Conservation (phyloP, 495 filamentous ascomycete genomes). For the Penicillium canescens region DNA sequence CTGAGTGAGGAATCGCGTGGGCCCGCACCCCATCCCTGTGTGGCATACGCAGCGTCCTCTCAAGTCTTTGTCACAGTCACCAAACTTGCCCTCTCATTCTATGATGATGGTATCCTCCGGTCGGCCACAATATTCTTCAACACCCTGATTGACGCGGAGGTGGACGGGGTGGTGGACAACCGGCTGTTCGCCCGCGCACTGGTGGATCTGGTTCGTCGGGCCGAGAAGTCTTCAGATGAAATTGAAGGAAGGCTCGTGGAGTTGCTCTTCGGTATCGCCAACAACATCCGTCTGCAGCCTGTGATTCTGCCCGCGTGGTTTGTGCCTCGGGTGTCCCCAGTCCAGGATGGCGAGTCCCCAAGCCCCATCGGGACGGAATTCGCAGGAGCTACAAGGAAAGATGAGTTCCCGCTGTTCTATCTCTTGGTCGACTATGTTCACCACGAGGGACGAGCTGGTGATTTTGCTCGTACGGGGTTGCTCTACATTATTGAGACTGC, state of each 20-base stretch:
- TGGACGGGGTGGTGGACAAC: slow-evolving; percentile 87
- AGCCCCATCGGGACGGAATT: slow-evolving; percentile 62
- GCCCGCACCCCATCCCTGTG: slow-evolving; percentile 83
- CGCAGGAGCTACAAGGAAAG: slow-evolving; percentile 81
- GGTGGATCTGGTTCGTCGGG: slow-evolving; percentile 68
- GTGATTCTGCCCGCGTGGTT: slow-evolving; percentile 89
- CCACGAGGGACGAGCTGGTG: slow-evolving; percentile 85
- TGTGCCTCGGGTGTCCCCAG: slow-evolving; percentile 36
- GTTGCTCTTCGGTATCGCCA: slow-evolving; percentile 87
- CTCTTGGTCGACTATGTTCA: slow-evolving; percentile 94
- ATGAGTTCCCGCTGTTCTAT: slow-evolving; percentile 95
- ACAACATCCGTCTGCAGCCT: slow-evolving; percentile 89
- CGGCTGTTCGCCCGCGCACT: slow-evolving; percentile 79
- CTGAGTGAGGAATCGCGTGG: slow-evolving; percentile 87
- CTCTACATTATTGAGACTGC: slow-evolving; percentile 95
- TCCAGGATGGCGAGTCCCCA: slow-evolving; percentile 42
- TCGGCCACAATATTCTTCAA: slow-evolving; percentile 84
- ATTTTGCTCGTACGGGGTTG: slow-evolving; percentile 95
- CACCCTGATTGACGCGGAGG: slow-evolving; percentile 90
- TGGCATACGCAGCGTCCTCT: slow-evolving; percentile 76
- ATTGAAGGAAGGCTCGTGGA: slow-evolving; percentile 86
- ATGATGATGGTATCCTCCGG: slow-evolving; percentile 75
- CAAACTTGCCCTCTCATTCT: slow-evolving; percentile 76
- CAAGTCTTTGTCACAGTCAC: slow-evolving; percentile 86
- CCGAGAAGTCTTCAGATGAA: slow-evolving; percentile 63